Evolutionary conservation across 2,329 filamentous ascomycete species (phyloP).

Genomic region (Ophiostoma populinum): DNA sequence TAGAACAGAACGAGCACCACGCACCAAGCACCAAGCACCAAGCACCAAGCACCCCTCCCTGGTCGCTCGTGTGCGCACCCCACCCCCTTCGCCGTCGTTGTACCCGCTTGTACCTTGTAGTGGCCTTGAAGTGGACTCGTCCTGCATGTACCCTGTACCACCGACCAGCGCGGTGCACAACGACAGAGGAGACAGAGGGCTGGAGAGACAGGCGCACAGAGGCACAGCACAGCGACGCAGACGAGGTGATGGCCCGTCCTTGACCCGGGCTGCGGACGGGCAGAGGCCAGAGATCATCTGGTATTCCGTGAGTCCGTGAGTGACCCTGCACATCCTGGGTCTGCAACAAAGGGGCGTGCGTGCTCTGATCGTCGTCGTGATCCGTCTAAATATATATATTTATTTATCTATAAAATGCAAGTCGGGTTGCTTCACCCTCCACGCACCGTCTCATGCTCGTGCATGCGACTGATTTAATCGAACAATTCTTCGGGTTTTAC

Average conservation of each 20-base stretch:
- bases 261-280: no score
- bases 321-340: conserved; percentile 6
- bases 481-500: no score
- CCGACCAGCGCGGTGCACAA: no score
- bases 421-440: no score
- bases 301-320: conserved; percentile 1
- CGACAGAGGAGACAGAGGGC: no score
- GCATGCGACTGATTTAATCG: no score
- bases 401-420: neutral
- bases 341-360: conserved; percentile 2
- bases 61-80: neutral
- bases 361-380: neutral
- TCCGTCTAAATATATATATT: neutral
- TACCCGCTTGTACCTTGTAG: conserved; percentile 12
- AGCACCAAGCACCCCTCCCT: conserved; percentile 3
- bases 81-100: conserved; percentile 9
- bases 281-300: conserved; percentile 11
- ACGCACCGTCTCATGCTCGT: no score
- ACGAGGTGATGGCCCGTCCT: no score
- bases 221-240: no score
- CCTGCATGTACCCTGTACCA: conserved; percentile 2
- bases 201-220: no score
- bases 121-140: conserved; percentile 4
- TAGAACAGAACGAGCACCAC: no score
- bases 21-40: no score